Base-by-base conservation (phyloP, 345 rosid genomes). In the Ceriops decandra region DNA sequence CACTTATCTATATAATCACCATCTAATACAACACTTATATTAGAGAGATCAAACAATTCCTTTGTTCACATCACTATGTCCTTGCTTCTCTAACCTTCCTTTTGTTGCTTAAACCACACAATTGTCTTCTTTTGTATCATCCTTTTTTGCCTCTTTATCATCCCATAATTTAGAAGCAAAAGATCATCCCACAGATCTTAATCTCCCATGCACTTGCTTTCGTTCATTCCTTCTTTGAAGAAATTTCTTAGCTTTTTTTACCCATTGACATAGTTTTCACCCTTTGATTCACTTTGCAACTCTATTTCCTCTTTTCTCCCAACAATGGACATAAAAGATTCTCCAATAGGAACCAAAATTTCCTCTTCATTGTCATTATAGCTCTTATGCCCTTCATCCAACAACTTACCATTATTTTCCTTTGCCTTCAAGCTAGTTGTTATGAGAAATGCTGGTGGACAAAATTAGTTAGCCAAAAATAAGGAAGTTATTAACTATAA, bases 131-230 rank as follows among this genome's bases (percentile, higher is more conserved):
- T 65, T 61, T 2, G 20, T 59, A 11, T 72, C 70, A 28, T 82
- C 83, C 62, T 74, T 80, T 7, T 77, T 82, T 49, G 82, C 81
- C 20, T 79, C 81, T 71, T 66, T 76, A 2, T 42, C 49, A 20
- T 80, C 75, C 73, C 80, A 72, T 62, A 78, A 74, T 73, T 64
- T 62, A 58, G 72, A 64, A 13, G 70, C 63, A 72, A 64, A 81
- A 54, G 88, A 80, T 60, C 67, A 73, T 38, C 85, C 91, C 0
- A 67, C 76, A 62, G 71, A 66, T 68, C 80, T 62, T 69, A 84
- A 67, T 76, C 73, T 73, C 72, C 77, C 86, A 57, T 64, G 62
- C 52, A 33, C 78, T 65, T 62, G 63, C 66, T 59, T 42, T 35
- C 78, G 68, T 69, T 79, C 79, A 63, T 71, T 76, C 42, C 38